Conservation (phyloP, 2,329 filamentous ascomycete species). For the Simplicillium sp. region DNA sequence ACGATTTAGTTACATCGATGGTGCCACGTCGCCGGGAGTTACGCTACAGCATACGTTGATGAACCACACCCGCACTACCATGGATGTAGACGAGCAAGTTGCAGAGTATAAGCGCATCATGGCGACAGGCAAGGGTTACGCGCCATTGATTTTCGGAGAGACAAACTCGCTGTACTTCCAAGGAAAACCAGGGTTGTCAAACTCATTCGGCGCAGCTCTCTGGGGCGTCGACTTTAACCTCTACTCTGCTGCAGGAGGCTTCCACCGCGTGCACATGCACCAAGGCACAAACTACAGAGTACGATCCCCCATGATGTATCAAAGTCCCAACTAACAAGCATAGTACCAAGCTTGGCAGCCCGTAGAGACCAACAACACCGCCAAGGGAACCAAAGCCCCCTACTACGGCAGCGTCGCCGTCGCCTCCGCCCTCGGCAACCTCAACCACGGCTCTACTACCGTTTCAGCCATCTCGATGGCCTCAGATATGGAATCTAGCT, state of each 20-base stretch:
- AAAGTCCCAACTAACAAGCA: not conserved
- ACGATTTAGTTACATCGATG: conserved; percentile 46
- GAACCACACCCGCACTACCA: conserved; percentile 47
- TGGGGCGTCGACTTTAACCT: conserved; percentile 57
- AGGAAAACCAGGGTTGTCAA: conserved; percentile 50
- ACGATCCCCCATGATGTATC: conserved; percentile 2
- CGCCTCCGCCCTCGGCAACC: conserved; percentile 42
- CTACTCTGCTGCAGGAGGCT: conserved; percentile 43
- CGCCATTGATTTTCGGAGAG: conserved; percentile 34
- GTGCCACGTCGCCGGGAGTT: conserved; percentile 45
- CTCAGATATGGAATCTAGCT: conserved; percentile 36
- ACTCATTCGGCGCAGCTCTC: conserved; percentile 56
- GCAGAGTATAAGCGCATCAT: conserved; percentile 31
- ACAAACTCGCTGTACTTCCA: conserved; percentile 54
- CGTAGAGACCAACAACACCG: conserved; percentile 35
- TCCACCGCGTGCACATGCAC: conserved; percentile 54
- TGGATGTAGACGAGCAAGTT: conserved; percentile 38
- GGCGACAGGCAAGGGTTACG: conserved; percentile 1
- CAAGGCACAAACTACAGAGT: conserved; percentile 51
- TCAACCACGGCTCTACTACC: conserved; percentile 22
- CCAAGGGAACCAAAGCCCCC: conserved; percentile 49
- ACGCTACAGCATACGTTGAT: conserved; percentile 52
- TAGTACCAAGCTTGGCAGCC: conserved; percentile 54
- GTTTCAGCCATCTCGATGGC: conserved; percentile 37
- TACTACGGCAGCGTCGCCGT: conserved; percentile 55